Percentiles rank a stretch among this genome's conserved stretches.
Conservation (phyloP, 768 basidiomycete species). For the Tricholoma furcatifolium region DNA sequence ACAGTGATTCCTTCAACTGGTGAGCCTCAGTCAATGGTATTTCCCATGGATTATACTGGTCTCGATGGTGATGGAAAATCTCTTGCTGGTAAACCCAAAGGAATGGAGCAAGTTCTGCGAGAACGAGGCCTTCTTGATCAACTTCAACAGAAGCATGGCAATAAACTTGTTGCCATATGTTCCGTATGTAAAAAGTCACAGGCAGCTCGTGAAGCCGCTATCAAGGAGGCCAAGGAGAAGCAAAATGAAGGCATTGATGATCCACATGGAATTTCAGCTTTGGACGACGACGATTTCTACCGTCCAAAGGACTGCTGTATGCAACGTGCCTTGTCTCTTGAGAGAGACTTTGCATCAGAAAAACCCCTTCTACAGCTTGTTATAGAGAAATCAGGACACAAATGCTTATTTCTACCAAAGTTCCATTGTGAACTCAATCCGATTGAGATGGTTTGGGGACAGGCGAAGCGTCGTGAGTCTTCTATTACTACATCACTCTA, state of each 20-base stretch:
- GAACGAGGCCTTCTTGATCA: neutral
- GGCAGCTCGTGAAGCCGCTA: neutral
- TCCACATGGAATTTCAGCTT: neutral
- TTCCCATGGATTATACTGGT: neutral
- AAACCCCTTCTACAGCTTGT: neutral
- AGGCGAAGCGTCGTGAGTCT: too few species aligned
- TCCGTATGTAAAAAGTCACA: neutral
- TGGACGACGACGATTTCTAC: neutral
- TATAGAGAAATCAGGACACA: neutral
- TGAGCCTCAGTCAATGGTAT: neutral
- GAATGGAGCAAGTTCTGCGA: neutral
- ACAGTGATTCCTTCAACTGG: neutral
- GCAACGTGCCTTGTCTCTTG: neutral
- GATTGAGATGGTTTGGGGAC: too few species aligned
- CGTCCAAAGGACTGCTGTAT: neutral
- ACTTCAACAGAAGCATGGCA: neutral
- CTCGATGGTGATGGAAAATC: neutral
- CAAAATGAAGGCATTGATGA: neutral
- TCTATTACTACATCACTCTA: too few species aligned
- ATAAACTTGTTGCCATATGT: neutral
- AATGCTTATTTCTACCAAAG: too few species aligned
- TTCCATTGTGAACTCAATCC: too few species aligned
- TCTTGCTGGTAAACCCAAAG: neutral
- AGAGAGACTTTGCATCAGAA: neutral
- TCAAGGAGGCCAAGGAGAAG: neutral